phyloP scores from a whole-genome alignment of 805 yeast species.

The Ogataea methylovora region DNA sequence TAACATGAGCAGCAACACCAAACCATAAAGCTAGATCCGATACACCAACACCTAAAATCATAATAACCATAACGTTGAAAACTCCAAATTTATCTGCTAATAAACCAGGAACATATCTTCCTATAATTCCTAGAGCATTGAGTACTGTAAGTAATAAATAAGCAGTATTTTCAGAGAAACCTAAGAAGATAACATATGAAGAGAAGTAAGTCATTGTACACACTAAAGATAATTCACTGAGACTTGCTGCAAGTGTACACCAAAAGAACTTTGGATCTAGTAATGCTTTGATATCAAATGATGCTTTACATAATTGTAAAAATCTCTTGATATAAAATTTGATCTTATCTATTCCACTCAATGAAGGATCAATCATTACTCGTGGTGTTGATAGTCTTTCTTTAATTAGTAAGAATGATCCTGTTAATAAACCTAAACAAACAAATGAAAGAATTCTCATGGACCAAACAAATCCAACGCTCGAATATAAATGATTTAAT shows the following conservation, averaged over 20 bases:
- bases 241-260: constrained; percentile 31
- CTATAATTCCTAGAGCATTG: constrained; percentile 41
- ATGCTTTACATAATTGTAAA: constrained; percentile 13
- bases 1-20: constrained; percentile 41
- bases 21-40: constrained; percentile 48
- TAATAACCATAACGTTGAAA: constrained; percentile 46
- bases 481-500: constrained; percentile 34
- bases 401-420: constrained; percentile 26
- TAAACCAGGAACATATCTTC: constrained; percentile 48
- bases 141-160: constrained; percentile 39
- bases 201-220: constrained; percentile 35
- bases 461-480: constrained; percentile 56
- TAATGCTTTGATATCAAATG: constrained; percentile 23
- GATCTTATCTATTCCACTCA: neutral
- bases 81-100: constrained; percentile 48
- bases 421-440: constrained; percentile 11
- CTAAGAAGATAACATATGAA: constrained; percentile 35
- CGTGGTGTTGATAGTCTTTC: constrained; percentile 22
- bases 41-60: constrained; percentile 37
- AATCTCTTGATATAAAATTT: constrained; percentile 3
- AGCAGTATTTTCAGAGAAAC: constrained; percentile 31
- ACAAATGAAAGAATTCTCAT: constrained; percentile 40
- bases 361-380: neutral
- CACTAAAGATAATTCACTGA: constrained; percentile 32
- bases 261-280: constrained; percentile 30